Evolutionary conservation across 768 basidiomycete genomes (phyloP), one percentile per base, ranked within the genome.

Genomic region (Mycena indigotica): DNA sequence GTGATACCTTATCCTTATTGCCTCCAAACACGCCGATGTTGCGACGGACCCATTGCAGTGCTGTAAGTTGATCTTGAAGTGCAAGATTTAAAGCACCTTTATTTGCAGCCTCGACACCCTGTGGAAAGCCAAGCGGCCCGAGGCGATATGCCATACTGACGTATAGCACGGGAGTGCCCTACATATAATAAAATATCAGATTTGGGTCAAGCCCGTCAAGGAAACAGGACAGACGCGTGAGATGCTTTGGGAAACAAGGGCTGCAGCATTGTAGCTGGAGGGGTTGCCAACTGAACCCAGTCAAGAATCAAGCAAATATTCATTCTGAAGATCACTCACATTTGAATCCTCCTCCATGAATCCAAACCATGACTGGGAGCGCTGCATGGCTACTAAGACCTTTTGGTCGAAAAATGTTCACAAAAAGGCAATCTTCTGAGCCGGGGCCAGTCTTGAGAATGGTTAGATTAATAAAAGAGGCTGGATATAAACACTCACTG

Each of bases 11-110:
- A 5, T 21, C 63, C 5, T 70, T 71, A 60, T 79, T 81, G 19
- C 85, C 86, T 2, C 83, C 82, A 63, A 86, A 87, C 0, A 69
- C 66, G 28, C 63, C 69, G 51, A 86, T 84, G 57, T 87, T 81
- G 39, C 72, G 63, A 54, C 84, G 80, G 0, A 86, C 76, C 84
- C 79, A 80, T 39, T 68, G 52, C 2, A 80, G 65, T 2, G 75
- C 80, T 5, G 65, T 55, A 23, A 73, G 56, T 54, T 78, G 72
- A 55, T 80, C 79, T 32, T 62, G 70, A 8, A 80, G 55, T 3
- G 71, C 78, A 28, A 79, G 67, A 60, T 79, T 78, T 13, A 76
- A 69, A 1, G 70, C 67, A 17, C 65, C 70, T 1, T 59, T 60
- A 2, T 63, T 50, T 5, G 59, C 63, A 2, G 77, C 77, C 60